Evolutionary conservation across 768 basidiomycete genomes (phyloP).

Genomic region (Lactifluus volemus): DNA sequence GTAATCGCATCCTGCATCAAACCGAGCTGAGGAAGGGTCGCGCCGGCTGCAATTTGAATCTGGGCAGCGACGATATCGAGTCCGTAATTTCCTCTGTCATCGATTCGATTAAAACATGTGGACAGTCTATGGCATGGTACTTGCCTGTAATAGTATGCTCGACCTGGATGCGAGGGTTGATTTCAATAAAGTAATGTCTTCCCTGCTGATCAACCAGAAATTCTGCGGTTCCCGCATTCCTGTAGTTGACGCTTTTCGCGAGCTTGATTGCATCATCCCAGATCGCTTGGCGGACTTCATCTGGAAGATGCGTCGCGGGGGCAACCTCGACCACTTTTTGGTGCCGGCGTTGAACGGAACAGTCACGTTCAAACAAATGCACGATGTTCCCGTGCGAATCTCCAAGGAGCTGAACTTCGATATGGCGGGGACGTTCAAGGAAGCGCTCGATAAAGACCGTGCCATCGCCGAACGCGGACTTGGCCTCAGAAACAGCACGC

Average conservation of each 20-base stretch:
- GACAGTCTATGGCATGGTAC: constrained; percentile 18
- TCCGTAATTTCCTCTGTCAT: constrained; percentile 94
- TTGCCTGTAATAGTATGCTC: constrained; percentile 97
- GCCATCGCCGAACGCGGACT: constrained; percentile 94
- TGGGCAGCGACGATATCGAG: constrained; percentile 99
- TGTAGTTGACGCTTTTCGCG: constrained; percentile 87
- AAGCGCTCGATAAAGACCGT: constrained; percentile 99
- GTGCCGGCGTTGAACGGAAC: constrained; percentile 95
- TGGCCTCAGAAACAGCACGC: constrained; percentile 92
- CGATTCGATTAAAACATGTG: neutral
- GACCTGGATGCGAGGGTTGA: constrained; percentile 99
- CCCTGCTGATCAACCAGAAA: constrained; percentile 97
- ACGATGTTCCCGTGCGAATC: constrained; percentile 91
- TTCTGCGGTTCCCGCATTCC: constrained; percentile 97
- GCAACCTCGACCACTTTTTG: constrained; percentile 99
- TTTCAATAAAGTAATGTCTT: constrained; percentile 98
- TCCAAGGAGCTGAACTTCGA: constrained; percentile 93
- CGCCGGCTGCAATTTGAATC: constrained; percentile 99
- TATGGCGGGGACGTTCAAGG: constrained; percentile 93
- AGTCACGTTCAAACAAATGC: constrained; percentile 98
- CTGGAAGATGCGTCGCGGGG: constrained; percentile 88
- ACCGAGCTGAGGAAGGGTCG: constrained; percentile 89
- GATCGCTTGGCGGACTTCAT: constrained; percentile 85
- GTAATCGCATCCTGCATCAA: constrained; percentile 93
- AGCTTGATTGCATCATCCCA: constrained; percentile 88